Percentiles rank a stretch among this genome's conserved stretches.
Evolutionary conservation across 2,329 filamentous ascomycete species (phyloP).

Genomic region (Curvularia verruculosa): DNA sequence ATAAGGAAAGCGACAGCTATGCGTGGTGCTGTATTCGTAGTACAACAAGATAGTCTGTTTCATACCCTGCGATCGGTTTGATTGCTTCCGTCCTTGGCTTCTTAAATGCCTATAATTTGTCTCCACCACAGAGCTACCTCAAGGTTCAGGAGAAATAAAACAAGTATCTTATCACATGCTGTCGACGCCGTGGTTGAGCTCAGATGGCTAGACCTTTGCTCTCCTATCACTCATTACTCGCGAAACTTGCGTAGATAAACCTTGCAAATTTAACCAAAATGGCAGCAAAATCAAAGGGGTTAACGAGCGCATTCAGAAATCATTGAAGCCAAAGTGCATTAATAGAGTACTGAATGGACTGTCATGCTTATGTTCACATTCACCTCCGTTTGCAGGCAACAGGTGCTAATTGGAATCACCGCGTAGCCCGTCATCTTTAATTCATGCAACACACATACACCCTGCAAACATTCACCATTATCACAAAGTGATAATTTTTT

Average conservation of each 20-base stretch:
- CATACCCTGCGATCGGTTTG: background rate
- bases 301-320: background rate
- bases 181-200: background rate
- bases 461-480: background rate
- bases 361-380: background rate
- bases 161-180: background rate
- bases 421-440: background rate
- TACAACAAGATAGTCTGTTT: background rate
- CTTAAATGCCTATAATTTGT: background rate
- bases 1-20: background rate
- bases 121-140: background rate
- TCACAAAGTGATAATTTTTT: background rate
- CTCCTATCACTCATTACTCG: background rate
- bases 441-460: background rate
- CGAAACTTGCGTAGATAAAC: background rate
- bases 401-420: background rate
- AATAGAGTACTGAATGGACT: background rate
- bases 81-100: background rate
- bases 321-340: background rate
- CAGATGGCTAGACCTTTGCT: background rate
- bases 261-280: background rate
- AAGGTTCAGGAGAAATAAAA: background rate
- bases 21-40: background rate
- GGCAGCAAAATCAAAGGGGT: background rate
- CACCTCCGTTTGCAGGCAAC: conserved; percentile 7